Conservation (phyloP, 176 grass and related monocot species). For the Triticum timopheevii region DNA sequence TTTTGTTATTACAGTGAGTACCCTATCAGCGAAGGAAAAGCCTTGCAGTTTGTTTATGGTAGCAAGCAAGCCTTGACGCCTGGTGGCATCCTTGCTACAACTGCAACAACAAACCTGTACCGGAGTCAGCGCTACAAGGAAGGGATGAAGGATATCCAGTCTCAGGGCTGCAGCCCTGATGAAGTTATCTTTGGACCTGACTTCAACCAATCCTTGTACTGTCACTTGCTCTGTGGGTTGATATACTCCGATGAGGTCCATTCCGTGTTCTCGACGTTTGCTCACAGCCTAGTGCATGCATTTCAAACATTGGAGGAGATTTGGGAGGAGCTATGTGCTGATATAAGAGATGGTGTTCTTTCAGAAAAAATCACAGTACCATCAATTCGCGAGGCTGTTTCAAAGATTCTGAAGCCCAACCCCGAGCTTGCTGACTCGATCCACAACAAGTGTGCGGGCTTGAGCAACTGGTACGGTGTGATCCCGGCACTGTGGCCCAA, state of each 20-base stretch:
- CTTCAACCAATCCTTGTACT: slow-evolving; percentile 85
- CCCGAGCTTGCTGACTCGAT: slow-evolving; percentile 72
- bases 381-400: slow-evolving; percentile 71
- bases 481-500: slow-evolving; percentile 93
- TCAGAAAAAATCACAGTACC: slow-evolving; percentile 64
- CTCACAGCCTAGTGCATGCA: slow-evolving; percentile 8
- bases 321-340: slow-evolving; percentile 79
- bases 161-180: slow-evolving; percentile 72
- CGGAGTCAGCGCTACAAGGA: slow-evolving; percentile 59
- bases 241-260: too few relatives aligned
- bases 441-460: slow-evolving; percentile 53
- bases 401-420: slow-evolving; percentile 77
- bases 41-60: slow-evolving; percentile 85
- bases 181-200: slow-evolving; percentile 82
- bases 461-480: slow-evolving; percentile 93
- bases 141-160: slow-evolving; percentile 77
- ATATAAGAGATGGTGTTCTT: slow-evolving; percentile 84
- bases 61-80: slow-evolving; percentile 77
- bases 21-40: slow-evolving; percentile 81
- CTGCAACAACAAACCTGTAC: slow-evolving; percentile 90
- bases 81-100: slow-evolving; percentile 77
- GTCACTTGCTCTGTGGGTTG: slow-evolving; percentile 72
- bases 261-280: too few relatives aligned
- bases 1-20: slow-evolving; percentile 56
- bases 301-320: slow-evolving; percentile 80